Percentiles rank a stretch among this genome's conserved stretches.
These are phyloP conservation scores for Globisporangium heterothallicum DNA, from an alignment of 352 stramenopile species.

Conservation along the genomic window DNA sequence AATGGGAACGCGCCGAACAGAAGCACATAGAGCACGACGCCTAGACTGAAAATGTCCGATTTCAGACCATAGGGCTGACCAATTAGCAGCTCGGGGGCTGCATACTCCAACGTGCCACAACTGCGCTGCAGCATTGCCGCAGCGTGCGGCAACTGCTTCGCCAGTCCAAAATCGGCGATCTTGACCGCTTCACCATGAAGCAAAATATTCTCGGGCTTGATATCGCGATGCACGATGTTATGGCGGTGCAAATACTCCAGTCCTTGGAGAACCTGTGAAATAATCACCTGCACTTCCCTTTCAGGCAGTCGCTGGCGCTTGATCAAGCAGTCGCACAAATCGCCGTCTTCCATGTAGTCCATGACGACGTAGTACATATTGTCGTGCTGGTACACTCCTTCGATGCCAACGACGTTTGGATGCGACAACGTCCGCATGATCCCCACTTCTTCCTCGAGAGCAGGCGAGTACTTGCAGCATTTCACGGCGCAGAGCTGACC, in stretches of 20 bases:
- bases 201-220: constrained; percentile 83
- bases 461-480: constrained; percentile 61
- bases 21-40: constrained; percentile 73
- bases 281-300: constrained; percentile 43
- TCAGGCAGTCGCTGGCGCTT: constrained; percentile 55
- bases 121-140: constrained; percentile 52
- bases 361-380: constrained; percentile 81
- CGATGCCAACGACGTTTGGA: constrained; percentile 59
- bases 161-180: constrained; percentile 77
- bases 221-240: constrained; percentile 66
- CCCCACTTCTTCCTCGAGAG: constrained; percentile 63
- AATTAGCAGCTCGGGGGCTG: constrained; percentile 62
- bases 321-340: constrained; percentile 74
- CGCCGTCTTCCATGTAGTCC: constrained; percentile 73
- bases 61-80: constrained; percentile 67
- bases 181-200: constrained; percentile 67
- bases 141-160: constrained; percentile 45
- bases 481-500: constrained; percentile 65
- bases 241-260: constrained; percentile 61
- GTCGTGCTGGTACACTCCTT: constrained; percentile 66
- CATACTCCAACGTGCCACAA: constrained; percentile 77
- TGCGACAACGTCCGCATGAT: constrained; percentile 59
- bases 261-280: constrained; percentile 51
- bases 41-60: constrained; percentile 77
- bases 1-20: constrained; percentile 78